Evolutionary conservation across 495 filamentous ascomycete species (phyloP), one percentile per base, ranked within the genome.

Genomic region (Aspergillus egyptiacus): DNA sequence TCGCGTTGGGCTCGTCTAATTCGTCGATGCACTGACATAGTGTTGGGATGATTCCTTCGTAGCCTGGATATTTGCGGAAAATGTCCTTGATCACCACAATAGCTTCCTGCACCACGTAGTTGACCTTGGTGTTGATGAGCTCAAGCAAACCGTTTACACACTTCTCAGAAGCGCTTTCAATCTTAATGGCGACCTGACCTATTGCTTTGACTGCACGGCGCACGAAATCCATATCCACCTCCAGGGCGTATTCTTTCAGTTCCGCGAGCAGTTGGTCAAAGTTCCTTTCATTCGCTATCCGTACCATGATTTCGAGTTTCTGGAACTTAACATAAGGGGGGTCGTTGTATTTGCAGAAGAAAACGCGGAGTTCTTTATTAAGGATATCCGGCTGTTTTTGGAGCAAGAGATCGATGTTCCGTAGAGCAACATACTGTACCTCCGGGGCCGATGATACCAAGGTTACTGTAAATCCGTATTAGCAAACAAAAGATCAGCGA

Each of bases 261-360:
- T 98, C 93, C 11, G 89, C 84, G 13, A 98, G 70, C 39, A 98
- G 79, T 62, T 97, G 94, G 53, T 98, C 93, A 33, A 93, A 88
- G 58, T 97, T 98, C 61, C 86, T 88, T 50, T 96, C 89, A 68
- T 95, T 98, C 39, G 93, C 91, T 81, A 98, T 97, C 67, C 94
- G 84, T 13, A 98, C 91, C 93, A 98, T 97, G 48, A 97, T 97
- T 60, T 98, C 93, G 36, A 98, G 81, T 53, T 98, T 98, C 66
- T 96, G 84, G 24, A 98, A 80, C 63, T 98, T 98, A 67, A 98
- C 85, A 60, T 98, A 98, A 13, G 88, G 89, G 1, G 93, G 93
- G 61, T 98, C 93, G 64, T 98, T 96, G 72, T 98, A 98, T 72
- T 98, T 98, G 83, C 93, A 98, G 72, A 97, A 98, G 73, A 98